Evolutionary conservation across 2,329 filamentous ascomycete species (phyloP), one percentile per base, ranked within the genome.

Genomic region (Trichoderma hamatum): DNA sequence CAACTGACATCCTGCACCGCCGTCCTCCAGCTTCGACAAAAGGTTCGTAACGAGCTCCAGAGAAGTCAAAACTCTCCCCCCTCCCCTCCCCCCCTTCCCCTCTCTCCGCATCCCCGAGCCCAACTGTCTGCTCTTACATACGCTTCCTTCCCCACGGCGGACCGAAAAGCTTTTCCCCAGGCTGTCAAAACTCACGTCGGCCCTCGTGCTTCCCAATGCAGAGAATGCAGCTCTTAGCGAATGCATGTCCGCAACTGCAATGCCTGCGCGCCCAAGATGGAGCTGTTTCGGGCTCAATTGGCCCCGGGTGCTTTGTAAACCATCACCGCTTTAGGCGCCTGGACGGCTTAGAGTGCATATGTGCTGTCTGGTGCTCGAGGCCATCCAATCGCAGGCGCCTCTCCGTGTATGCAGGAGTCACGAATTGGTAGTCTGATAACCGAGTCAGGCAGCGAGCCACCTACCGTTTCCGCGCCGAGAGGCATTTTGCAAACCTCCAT

Each of bases 211-310:
- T 59, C 64, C 55, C 46, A 39, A 68, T 68, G 65, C 65, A 61
- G 65, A 68, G 56, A 61, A 68, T 68, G 65, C 65, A 61, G 55
- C 43, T 61, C 24, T 55, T 32, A 61, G 64, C 49, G 56, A 60
- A 13, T 61, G 65, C 65, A 68, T 60, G 55, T 68, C 65, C 61
- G 65, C 61, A 46, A 26, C 49, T 64, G 61, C 65, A 60, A 68
- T 68, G 65, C 65, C 56, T 55, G 65, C 30, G 58, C 56, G 65
- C 65, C 65, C 65, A 68, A 55, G 32, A 67, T 68, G 65, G 65
- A 68, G 65, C 56, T 60, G 24, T 28, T 28, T 55, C 65, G 56
- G 55, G 58, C 65, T 56, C 58, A 30, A 39, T 30, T 60, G 46
- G 55, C 54, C 32, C 54, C 54, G 60, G 52, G 39, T 61, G 30